Percentiles rank a stretch among this genome's conserved stretches.
Evolutionary conservation across 2,329 filamentous ascomycete species (phyloP).

Genomic region (Pseudocercospora pini-densiflorae): DNA sequence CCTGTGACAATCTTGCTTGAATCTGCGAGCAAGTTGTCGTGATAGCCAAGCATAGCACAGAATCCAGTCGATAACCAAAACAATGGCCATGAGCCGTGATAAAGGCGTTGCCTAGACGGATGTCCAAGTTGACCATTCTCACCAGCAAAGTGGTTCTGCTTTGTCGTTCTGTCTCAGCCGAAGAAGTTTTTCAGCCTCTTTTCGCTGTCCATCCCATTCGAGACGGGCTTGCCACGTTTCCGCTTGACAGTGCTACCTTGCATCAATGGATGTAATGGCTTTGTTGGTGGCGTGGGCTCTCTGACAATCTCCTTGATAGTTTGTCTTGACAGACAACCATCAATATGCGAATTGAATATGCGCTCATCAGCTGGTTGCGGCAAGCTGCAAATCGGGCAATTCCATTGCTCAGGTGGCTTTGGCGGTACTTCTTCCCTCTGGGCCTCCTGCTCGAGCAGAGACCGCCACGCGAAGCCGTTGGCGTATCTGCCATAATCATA

Average conservation of each 20-base stretch:
- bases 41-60: not conserved
- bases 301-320: constrained; percentile 85
- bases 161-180: not conserved
- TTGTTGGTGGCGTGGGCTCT: constrained; percentile 38
- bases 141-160: no score
- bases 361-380: constrained; percentile 76
- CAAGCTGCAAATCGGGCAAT: constrained; percentile 84
- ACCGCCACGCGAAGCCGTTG: constrained; percentile 41
- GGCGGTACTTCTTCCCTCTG: constrained; percentile 37
- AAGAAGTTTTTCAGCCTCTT: constrained; percentile 37
- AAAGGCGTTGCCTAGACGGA: no score
- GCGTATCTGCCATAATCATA: constrained; percentile 38
- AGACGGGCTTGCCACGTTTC: constrained; percentile 35
- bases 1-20: not conserved
- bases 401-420: constrained; percentile 58
- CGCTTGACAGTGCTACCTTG: constrained; percentile 30
- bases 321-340: constrained; percentile 83
- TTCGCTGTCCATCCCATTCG: constrained; percentile 15
- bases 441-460: constrained; percentile 37
- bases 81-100: no score
- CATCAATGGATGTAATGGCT: constrained; percentile 14
- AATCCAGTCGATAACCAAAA: not conserved
- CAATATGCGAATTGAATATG: constrained; percentile 88
- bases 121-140: no score
- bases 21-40: not conserved